These are phyloP conservation scores for Polytolypa hystricis DNA, from an alignment of 2,329 filamentous ascomycete genomes.

Conservation along the genomic window DNA sequence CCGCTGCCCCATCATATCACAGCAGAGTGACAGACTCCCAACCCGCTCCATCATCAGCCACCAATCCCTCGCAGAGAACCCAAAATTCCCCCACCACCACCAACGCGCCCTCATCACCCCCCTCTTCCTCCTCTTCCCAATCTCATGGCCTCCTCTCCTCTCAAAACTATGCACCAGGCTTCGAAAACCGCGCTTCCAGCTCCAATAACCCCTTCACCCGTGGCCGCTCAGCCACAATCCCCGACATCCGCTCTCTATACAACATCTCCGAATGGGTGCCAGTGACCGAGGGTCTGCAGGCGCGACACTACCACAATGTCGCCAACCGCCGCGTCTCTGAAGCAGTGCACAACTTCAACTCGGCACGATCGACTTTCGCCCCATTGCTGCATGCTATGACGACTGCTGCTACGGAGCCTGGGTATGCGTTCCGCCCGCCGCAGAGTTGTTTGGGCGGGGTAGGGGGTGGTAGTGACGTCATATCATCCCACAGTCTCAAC, in stretches of 20 bases:
- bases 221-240: slow-evolving; percentile 10
- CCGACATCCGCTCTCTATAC: slow-evolving; percentile 38
- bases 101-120: slow-evolving; percentile 4
- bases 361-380: slow-evolving; percentile 12
- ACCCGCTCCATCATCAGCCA: neutral
- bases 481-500: neutral
- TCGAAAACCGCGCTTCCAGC: slow-evolving; percentile 15
- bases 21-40: slow-evolving; percentile 7
- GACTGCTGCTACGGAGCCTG: slow-evolving; percentile 15
- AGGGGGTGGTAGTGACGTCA: slow-evolving; percentile 1
- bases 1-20: slow-evolving; percentile 18
- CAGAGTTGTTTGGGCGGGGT: too few species aligned
- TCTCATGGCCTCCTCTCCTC: slow-evolving; percentile 11
- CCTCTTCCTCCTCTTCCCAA: neutral
- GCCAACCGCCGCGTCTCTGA: slow-evolving; percentile 49
- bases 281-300: slow-evolving; percentile 43
- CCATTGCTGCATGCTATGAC: slow-evolving; percentile 23
- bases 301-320: slow-evolving; percentile 52
- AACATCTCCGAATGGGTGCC: slow-evolving; percentile 50
- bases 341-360: slow-evolving; percentile 16
- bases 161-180: slow-evolving; percentile 41
- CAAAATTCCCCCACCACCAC: slow-evolving; percentile 9
- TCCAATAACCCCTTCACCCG: slow-evolving; percentile 10
- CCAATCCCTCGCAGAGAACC: slow-evolving; percentile 39
- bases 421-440: neutral